Evolutionary conservation across 768 basidiomycete species (phyloP).

Genomic region (Podaxis mareebaensis): DNA sequence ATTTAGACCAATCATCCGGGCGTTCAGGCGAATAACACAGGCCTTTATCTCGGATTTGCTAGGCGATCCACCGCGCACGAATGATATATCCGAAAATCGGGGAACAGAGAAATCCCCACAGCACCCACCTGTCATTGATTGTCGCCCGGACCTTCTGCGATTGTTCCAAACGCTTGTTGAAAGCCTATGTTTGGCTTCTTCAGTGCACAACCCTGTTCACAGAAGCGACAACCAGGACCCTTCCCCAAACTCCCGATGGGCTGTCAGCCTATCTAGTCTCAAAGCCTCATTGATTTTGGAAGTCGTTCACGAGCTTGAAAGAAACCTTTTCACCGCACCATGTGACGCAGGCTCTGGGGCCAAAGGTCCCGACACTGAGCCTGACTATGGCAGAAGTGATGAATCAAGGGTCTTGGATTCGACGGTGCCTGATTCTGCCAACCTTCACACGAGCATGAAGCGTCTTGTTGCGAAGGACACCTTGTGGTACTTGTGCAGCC

Average conservation of each 20-base stretch:
- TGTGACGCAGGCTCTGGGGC: not conserved
- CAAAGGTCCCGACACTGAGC: not conserved
- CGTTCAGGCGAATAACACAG: not conserved
- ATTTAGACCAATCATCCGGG: constrained; percentile 6
- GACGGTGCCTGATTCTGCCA: constrained; percentile 1
- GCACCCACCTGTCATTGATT: not conserved
- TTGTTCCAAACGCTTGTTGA: constrained; percentile 9
- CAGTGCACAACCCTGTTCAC: not conserved
- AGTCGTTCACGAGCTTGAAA: constrained; percentile 38
- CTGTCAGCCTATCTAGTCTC: constrained; percentile 8
- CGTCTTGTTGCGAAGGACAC: constrained; percentile 49
- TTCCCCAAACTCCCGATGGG: not conserved
- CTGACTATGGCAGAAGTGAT: not conserved
- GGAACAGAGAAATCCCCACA: not conserved
- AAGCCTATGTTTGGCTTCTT: not conserved
- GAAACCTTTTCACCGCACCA: constrained; percentile 25
- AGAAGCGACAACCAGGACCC: not conserved
- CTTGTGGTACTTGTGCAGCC: constrained; percentile 52
- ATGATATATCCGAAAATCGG: not conserved
- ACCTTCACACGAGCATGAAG: constrained; percentile 29
- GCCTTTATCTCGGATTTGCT: not conserved
- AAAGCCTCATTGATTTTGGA: constrained; percentile 35
- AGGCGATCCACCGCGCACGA: not conserved
- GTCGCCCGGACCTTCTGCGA: constrained; percentile 12
- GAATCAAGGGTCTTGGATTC: not conserved